Evolutionary conservation across 192 early-diverging fungal genomes (phyloP).

Genomic region (Geranomyces variabilis): DNA sequence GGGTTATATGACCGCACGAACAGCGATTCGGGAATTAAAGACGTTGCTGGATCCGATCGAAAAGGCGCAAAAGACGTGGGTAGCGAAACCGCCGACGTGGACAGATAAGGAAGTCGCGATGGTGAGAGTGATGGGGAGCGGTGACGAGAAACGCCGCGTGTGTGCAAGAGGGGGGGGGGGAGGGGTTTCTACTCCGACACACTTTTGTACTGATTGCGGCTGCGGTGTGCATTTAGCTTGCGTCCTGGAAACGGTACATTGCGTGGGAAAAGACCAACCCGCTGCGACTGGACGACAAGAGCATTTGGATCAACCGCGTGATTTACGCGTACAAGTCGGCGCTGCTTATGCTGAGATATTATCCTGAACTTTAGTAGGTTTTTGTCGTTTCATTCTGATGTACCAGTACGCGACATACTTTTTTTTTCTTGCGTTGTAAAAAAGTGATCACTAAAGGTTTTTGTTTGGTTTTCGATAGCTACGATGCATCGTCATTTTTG

Average conservation of each 20-base stretch:
- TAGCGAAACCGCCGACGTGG: constrained; percentile 83
- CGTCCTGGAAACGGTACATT: constrained; percentile 86
- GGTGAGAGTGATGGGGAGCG: constrained; percentile 38
- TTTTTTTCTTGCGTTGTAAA: no score
- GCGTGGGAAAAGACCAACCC: constrained; percentile 92
- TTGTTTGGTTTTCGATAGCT: constrained; percentile 3
- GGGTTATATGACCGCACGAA: constrained; percentile 92
- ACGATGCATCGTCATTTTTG: constrained; percentile 39
- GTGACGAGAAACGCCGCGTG: constrained; percentile 37
- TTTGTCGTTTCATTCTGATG: no score
- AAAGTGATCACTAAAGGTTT: no score
- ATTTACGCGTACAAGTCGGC: constrained; percentile 86
- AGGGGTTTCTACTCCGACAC: no score
- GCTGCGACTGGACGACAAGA: constrained; percentile 70
- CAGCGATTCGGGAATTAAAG: constrained; percentile 78
- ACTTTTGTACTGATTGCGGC: constrained; percentile 2
- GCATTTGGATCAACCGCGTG: constrained; percentile 66
- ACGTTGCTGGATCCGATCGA: constrained; percentile 78
- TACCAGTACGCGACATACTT: no score
- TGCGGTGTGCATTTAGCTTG: constrained; percentile 45
- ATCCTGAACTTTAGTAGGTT: constrained; percentile 87
- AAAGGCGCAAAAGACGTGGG: constrained; percentile 53
- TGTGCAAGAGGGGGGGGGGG: background rate
- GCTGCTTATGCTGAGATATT: constrained; percentile 79
- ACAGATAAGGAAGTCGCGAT: constrained; percentile 66